phyloP scores from a whole-genome alignment of 257 asterid genomes.

The Penstemon barbatus region DNA sequence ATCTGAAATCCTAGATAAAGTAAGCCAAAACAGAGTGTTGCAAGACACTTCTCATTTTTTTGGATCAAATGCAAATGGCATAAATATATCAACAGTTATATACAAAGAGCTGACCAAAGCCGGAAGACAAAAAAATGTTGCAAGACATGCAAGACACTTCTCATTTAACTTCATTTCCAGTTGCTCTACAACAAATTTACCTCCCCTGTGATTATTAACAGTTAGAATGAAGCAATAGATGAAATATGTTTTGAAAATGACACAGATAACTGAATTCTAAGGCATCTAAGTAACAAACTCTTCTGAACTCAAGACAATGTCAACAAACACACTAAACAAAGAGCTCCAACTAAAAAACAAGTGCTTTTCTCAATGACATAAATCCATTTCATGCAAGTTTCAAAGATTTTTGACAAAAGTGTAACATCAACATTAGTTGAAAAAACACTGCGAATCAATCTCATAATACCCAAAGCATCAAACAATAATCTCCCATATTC shows the following conservation, averaged over 20 bases:
- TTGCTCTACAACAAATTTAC: no score
- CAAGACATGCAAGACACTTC: no score
- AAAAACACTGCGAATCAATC: constrained; percentile 28
- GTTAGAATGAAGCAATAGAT: not conserved
- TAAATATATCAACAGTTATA: no score
- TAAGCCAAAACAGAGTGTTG: not conserved
- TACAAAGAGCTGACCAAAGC: no score
- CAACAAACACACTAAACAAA: constrained; percentile 2
- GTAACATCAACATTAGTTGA: constrained; percentile 27
- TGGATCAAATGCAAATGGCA: no score
- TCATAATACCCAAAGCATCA: constrained; percentile 23
- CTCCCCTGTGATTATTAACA: not conserved
- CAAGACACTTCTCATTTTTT: no score
- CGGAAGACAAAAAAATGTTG: no score
- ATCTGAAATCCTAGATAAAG: not conserved
- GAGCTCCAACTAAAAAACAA: not conserved
- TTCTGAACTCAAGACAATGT: not conserved
- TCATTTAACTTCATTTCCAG: no score
- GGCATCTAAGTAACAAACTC: constrained; percentile 1
- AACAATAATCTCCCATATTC: constrained; percentile 22
- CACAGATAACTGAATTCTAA: not conserved
- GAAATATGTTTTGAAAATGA: not conserved
- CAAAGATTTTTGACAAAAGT: constrained; percentile 13
- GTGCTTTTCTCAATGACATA: not conserved
- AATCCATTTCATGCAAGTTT: not conserved